Conservation (phyloP, 176 grass and related monocot genomes). For the Secale cereale region DNA sequence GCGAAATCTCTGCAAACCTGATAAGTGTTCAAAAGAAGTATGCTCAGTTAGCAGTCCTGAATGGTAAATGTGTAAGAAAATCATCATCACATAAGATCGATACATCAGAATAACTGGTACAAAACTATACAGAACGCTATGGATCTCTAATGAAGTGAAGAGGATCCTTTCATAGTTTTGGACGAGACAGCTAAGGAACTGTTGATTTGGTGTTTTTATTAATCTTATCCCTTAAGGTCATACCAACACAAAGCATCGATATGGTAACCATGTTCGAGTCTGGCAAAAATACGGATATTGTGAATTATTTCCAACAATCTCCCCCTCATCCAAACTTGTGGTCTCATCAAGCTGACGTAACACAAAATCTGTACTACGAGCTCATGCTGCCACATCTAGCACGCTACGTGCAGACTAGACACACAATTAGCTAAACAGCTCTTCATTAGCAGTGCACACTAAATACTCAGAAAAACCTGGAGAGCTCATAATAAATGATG, state of each 20-base stretch:
- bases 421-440: neutral
- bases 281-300: neutral
- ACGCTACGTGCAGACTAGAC: neutral
- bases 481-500: neutral
- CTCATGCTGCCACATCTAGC: neutral
- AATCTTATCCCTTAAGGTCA: neutral
- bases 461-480: slow-evolving; percentile 17
- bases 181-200: neutral
- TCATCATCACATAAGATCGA: neutral
- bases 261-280: neutral
- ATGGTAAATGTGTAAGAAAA: slow-evolving; percentile 5
- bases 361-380: neutral
- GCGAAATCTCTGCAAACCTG: slow-evolving; percentile 61
- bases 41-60: neutral
- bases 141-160: neutral
- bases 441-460: neutral
- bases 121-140: neutral
- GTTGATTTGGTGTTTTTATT: neutral
- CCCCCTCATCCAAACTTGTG: neutral
- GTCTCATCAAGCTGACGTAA: no score
- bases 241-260: neutral
- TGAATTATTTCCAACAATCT: neutral
- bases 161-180: neutral
- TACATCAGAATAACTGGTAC: neutral
- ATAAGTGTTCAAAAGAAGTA: slow-evolving; percentile 18